phyloP scores from a whole-genome alignment of 108 stramenopile species.

The Fistulifera solaris region DNA sequence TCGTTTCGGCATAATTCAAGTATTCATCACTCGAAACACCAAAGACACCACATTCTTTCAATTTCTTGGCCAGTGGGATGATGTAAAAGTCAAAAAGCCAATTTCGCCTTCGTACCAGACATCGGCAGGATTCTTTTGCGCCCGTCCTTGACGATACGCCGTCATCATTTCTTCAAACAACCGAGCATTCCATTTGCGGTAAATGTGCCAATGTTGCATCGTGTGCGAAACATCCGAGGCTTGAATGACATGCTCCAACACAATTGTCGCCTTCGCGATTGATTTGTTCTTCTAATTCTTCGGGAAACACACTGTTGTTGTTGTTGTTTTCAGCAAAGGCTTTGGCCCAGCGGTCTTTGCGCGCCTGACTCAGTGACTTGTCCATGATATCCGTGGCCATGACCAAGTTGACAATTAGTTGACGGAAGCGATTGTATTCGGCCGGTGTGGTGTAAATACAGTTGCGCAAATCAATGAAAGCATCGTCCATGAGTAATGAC shows the following conservation, averaged over 20 bases:
- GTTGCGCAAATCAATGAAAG: background rate
- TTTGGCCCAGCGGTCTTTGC: slow-evolving; percentile 31
- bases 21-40: slow-evolving; percentile 5
- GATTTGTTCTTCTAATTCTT: background rate
- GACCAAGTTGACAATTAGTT: background rate
- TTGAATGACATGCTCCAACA: slow-evolving; percentile 1
- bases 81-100: slow-evolving; percentile 12
- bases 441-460: background rate
- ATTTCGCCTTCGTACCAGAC: slow-evolving; percentile 1
- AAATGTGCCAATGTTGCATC: slow-evolving; percentile 7
- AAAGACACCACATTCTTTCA: slow-evolving; percentile 14
- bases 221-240: slow-evolving; percentile 1
- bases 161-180: slow-evolving; percentile 1
- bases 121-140: background rate
- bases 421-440: background rate
- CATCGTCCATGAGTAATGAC: background rate
- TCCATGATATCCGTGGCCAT: slow-evolving; percentile 29
- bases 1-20: background rate
- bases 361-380: slow-evolving; percentile 14
- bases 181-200: slow-evolving; percentile 1
- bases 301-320: background rate
- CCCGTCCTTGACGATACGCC: background rate
- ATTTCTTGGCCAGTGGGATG: slow-evolving; percentile 11
- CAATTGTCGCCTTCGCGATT: slow-evolving; percentile 2
- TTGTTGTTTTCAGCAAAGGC: slow-evolving; percentile 22